phyloP scores from a whole-genome alignment of 192 early-diverging fungal genomes.

The Spizellomyces sp. region DNA sequence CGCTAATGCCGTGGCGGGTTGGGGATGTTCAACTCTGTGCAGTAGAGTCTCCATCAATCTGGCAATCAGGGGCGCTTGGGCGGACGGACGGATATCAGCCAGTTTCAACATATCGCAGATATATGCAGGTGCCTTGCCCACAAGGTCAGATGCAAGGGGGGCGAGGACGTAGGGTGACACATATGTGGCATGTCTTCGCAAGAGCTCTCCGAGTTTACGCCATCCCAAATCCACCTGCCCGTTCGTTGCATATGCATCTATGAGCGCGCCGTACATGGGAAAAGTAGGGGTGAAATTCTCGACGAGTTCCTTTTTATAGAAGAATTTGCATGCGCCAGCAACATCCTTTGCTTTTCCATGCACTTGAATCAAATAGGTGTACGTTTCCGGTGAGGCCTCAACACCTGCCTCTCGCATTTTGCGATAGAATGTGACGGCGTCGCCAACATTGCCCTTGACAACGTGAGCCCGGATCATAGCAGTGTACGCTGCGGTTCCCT shows the following conservation, averaged over 20 bases:
- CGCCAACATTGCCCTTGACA: constrained; percentile 14
- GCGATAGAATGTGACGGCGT: constrained; percentile 16
- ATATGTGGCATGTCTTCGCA: background rate
- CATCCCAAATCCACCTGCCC: constrained; percentile 29
- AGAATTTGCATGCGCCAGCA: constrained; percentile 20
- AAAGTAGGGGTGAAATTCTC: constrained; percentile 12
- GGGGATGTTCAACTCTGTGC: background rate
- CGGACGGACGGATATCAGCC: constrained; percentile 5
- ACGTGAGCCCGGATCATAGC: constrained; percentile 19
- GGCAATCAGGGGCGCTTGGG: background rate
- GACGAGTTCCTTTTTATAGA: constrained; percentile 37
- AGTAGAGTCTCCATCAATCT: background rate
- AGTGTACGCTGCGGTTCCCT: constrained; percentile 12
- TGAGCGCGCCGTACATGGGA: constrained; percentile 26
- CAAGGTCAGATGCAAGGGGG: constrained; percentile 14
- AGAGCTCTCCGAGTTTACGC: constrained; percentile 16
- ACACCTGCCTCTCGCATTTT: constrained; percentile 32
- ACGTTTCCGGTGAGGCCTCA: constrained; percentile 16
- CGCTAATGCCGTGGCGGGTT: background rate
- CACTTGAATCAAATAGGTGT: constrained; percentile 17
- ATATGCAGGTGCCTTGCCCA: constrained; percentile 15
- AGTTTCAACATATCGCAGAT: constrained; percentile 5
- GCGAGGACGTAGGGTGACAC: background rate
- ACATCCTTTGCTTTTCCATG: constrained; percentile 23
- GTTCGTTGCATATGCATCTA: constrained; percentile 20